A percentile compares a stretch with the other conserved stretches of the same genome.
These are phyloP conservation scores for Hypericum perforatum DNA, from an alignment of 345 rosid genomes.

Conservation along the genomic window DNA sequence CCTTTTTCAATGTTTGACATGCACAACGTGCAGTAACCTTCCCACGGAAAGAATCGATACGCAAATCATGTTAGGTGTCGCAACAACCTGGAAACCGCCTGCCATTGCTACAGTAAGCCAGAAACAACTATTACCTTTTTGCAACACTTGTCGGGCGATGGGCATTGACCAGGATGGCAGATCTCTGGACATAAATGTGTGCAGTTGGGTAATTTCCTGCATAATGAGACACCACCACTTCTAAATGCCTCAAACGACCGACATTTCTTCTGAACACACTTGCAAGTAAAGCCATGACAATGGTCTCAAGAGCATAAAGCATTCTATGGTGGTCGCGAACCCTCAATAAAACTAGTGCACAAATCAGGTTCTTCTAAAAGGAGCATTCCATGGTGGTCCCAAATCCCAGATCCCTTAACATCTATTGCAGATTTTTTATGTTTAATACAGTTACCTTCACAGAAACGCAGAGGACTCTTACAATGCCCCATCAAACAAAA, in stretches of 20 bases:
- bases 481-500: background rate
- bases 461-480: background rate
- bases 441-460: background rate
- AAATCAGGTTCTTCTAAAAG: background rate
- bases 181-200: conserved; percentile 77
- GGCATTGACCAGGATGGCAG: conserved; percentile 81
- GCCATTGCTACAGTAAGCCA: background rate
- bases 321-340: no score
- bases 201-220: conserved; percentile 86
- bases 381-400: no score
- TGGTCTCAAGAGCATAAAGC: no score
- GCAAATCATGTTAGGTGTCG: conserved; percentile 6
- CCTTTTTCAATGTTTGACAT: conserved; percentile 75
- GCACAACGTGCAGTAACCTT: conserved; percentile 76
- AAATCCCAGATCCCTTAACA: no score
- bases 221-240: conserved; percentile 9
- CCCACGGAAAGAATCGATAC: conserved; percentile 4
- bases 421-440: no score
- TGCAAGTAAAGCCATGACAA: no score
- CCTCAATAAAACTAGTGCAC: background rate
- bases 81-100: background rate
- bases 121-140: conserved; percentile 50
- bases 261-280: background rate
- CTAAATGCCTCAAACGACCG: conserved; percentile 3
- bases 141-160: conserved; percentile 67